These are phyloP conservation scores for Litsea cubeba DNA, from an alignment of 164 flowering plant genomes.

Conservation along the genomic window DNA sequence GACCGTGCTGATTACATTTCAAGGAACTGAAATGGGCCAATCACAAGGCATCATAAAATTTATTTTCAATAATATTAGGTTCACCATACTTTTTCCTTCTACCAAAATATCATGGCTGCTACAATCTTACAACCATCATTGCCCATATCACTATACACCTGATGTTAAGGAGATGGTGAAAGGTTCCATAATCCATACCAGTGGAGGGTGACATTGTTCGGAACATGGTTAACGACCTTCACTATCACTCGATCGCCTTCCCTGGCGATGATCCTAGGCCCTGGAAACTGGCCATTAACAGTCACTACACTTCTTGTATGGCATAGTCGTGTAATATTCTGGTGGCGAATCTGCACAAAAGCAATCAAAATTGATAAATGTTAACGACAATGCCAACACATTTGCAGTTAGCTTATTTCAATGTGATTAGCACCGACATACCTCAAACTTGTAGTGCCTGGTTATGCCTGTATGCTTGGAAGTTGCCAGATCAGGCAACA, in stretches of 20 bases:
- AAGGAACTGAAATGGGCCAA: no score
- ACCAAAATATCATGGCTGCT: neutral
- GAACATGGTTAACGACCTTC: conserved; percentile 37
- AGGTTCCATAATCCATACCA: conserved; percentile 25
- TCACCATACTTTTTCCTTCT: neutral
- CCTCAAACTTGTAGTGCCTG: conserved; percentile 42
- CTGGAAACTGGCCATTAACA: conserved; percentile 44
- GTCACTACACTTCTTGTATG: conserved; percentile 33
- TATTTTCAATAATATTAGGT: no score
- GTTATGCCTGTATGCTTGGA: conserved; percentile 23
- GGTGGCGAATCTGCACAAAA: conserved; percentile 25
- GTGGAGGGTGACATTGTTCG: conserved; percentile 37
- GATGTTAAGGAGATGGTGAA: neutral
- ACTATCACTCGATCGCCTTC: conserved; percentile 44
- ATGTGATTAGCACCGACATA: conserved; percentile 8
- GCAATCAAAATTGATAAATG: no score
- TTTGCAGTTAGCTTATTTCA: neutral
- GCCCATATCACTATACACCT: neutral
- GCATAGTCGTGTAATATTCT: conserved; percentile 39
- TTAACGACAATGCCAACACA: neutral
- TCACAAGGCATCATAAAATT: no score
- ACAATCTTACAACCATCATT: neutral
- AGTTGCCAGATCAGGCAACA: conserved; percentile 16
- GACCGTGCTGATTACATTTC: no score
- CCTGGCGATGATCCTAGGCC: conserved; percentile 39